Evolutionary conservation across 495 filamentous ascomycete species (phyloP).

Genomic region (Xylaria nigripes): DNA sequence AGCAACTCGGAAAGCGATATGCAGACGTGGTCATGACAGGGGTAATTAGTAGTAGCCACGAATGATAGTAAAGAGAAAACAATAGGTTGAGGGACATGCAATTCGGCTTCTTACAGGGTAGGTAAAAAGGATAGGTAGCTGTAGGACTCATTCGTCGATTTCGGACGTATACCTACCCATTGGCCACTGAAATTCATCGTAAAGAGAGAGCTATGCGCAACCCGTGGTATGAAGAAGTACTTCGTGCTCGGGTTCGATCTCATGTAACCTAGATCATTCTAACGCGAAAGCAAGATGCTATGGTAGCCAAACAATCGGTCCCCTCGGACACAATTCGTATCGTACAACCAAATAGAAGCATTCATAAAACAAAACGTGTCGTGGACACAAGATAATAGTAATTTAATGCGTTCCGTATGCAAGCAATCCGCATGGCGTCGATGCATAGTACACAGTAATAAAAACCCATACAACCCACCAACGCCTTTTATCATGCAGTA

Average conservation of each 20-base stretch:
- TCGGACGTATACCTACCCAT: neutral
- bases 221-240: neutral
- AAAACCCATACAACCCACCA: slow-evolving; percentile 1
- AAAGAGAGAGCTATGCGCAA: neutral
- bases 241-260: neutral
- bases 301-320: neutral
- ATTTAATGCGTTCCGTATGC: slow-evolving; percentile 4
- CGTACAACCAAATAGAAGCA: neutral
- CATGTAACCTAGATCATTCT: neutral
- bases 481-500: slow-evolving; percentile 10
- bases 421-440: neutral
- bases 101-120: neutral
- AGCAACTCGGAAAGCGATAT: neutral
- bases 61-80: neutral
- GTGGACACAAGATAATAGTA: neutral
- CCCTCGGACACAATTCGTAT: neutral
- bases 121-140: neutral
- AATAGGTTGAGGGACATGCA: neutral
- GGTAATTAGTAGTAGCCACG: neutral
- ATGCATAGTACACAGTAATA: neutral
- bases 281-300: neutral
- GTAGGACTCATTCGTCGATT: neutral
- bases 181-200: neutral
- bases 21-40: neutral
- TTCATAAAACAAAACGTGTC: neutral